Evolutionary conservation across 192 early-diverging fungal genomes (phyloP), one percentile per base, ranked within the genome.

Genomic region (Umbelopsis sp.): DNA sequence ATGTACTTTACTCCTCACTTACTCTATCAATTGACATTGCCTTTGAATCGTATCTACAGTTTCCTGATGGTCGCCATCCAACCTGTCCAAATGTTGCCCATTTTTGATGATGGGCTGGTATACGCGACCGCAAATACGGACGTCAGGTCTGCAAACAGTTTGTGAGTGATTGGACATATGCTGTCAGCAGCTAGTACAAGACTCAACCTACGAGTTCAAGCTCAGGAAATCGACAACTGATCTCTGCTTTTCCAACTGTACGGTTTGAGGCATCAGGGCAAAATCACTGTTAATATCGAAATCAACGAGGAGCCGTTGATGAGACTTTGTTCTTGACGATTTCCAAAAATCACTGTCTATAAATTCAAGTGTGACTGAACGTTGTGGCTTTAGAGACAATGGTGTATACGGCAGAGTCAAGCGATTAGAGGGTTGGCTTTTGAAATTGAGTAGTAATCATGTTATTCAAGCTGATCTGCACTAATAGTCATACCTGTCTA

Each of bases 71-170:
- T 62, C 56, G 14, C n/a, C 31, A 32, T 59, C 12, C 14, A 16
- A 8, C 3, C 12, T 8, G 0, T 62, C 56, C 26, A 17, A 20
- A 34, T 8, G 14, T 17, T 62, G 56, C 29, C 56, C 56, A 16
- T 62, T 62, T 29, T 34, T 17, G 56, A 62, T 62, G 31, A 62
- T 29, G 31, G 56, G 56, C 31, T 62, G 56, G 26, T 62, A 62
- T 62, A 62, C 56, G 12, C 56, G 56, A 34, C 56, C 56, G 26
- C 56, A 32, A 34, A 62, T 11, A 11, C 56, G 56, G 17, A 62
- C 14, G 34, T 62, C 56, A 32, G 56, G 56, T 14, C 56, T 62
- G 26, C 1, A 16, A 20, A 7, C 16, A 56, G 4, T 4, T 3
- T 26, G 26, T 56, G 29, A 21, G 47, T n/a, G 4, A 21, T 21